These are phyloP conservation scores for Sicyos edulis DNA, from an alignment of 306 rosid genomes.

Conservation along the genomic window DNA sequence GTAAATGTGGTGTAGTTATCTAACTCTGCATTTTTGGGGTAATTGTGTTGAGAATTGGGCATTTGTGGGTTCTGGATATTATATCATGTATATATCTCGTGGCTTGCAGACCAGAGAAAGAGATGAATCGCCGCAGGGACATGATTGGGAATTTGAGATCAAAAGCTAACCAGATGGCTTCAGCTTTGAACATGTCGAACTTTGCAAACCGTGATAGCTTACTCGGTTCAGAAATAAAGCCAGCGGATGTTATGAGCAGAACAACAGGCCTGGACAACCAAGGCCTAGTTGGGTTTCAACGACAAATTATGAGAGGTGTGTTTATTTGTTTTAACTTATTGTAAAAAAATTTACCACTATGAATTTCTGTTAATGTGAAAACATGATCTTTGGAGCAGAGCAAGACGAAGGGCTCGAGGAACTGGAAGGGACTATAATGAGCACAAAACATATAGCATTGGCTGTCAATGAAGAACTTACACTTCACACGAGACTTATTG, in stretches of 20 bases:
- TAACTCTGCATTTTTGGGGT: not conserved
- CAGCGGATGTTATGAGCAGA: constrained; percentile 69
- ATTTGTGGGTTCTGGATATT: constrained; percentile 19
- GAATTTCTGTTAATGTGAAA: not conserved
- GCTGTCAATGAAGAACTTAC: constrained; percentile 95
- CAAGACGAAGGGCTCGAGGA: constrained; percentile 97
- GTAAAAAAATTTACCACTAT: constrained; percentile 5
- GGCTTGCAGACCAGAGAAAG: constrained; percentile 74
- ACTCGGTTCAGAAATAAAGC: constrained; percentile 82
- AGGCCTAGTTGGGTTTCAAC: constrained; percentile 79
- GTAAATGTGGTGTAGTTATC: not conserved
- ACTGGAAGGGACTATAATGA: constrained; percentile 78
- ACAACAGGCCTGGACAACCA: constrained; percentile 73
- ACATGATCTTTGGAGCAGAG: constrained; percentile 45
- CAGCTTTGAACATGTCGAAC: constrained; percentile 69
- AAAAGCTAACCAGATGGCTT: constrained; percentile 85
- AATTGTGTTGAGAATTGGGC: not conserved
- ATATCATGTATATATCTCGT: constrained; percentile 20
- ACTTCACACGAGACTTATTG: constrained; percentile 89
- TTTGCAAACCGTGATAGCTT: constrained; percentile 87
- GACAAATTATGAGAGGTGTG: constrained; percentile 81
- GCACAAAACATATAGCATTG: constrained; percentile 97
- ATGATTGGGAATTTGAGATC: constrained; percentile 63
- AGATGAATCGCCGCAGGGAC: constrained; percentile 94
- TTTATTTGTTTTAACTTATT: constrained; percentile 24